phyloP scores from a whole-genome alignment of 2,329 filamentous ascomycete genomes.

The Phoma sp. region DNA sequence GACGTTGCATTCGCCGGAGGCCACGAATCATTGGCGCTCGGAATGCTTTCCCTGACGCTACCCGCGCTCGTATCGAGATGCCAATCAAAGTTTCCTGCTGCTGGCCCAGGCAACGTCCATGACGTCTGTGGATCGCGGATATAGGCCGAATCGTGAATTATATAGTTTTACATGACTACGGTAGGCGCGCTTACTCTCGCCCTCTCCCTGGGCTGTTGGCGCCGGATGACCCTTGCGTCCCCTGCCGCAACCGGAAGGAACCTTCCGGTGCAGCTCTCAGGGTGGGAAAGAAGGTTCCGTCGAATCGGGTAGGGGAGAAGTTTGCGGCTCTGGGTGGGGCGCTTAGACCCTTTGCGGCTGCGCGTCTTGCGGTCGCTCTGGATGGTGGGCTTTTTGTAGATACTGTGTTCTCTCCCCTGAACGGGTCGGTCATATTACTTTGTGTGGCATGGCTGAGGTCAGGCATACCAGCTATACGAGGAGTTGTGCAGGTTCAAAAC shows the following conservation, averaged over 20 bases:
- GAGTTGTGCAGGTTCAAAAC: too few species aligned
- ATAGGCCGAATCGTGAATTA: too few species aligned
- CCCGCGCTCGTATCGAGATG: neutral
- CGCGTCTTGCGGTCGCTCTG: too few species aligned
- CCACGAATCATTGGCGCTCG: conserved; percentile 1
- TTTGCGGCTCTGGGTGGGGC: conserved; percentile 16
- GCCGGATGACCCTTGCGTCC: neutral
- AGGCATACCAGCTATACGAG: too few species aligned
- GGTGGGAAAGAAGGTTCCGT: neutral
- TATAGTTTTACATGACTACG: neutral
- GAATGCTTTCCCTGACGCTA: conserved; percentile 4
- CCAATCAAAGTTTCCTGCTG: neutral
- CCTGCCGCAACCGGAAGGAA: neutral
- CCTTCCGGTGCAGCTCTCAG: neutral
- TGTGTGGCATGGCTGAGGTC: too few species aligned
- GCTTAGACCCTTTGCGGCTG: neutral
- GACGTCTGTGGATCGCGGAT: neutral
- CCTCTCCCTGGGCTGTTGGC: neutral
- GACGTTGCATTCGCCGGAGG: too few species aligned
- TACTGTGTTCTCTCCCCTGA: too few species aligned
- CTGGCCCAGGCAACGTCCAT: too few species aligned
- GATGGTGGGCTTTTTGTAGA: too few species aligned
- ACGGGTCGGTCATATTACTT: too few species aligned
- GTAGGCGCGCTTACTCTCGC: neutral
- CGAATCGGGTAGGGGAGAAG: conserved; percentile 6